Evolutionary conservation across 805 yeast species (phyloP), one percentile per base, ranked within the genome.

Genomic region (Ogataea naganishii): DNA sequence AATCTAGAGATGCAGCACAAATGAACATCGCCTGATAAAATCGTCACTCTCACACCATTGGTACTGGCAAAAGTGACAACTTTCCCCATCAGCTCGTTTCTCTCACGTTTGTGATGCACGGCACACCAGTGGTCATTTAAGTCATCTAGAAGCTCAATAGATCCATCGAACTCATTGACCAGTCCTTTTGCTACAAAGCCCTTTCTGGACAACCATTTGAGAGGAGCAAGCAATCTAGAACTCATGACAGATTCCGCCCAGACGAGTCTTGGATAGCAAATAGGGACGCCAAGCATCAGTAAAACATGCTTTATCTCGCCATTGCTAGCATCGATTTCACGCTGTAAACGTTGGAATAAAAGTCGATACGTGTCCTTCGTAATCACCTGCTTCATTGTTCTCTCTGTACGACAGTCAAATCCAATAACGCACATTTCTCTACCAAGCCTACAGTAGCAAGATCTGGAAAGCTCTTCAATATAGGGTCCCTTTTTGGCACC

Each of bases 61-160:
- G 56, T 43, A 19, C 80, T 67, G 3, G 89, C 85, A 44, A 86
- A 74, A 25, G 69, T 69, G 38, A 77, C 74, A 26, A 89, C 60
- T 37, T 62, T 61, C 23, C 62, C 65, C 38, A 88, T 58, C 23
- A 89, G 62, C 40, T 51, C 49, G 53, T 89, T 89, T 37, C 98
- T 70, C 57, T 89, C 98, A 28, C 56, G 55, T 52, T 89, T 92
- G 58, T 89, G 98, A 51, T 78, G 71, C 35, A 67, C 67, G 4
- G 95, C 79, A 53, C 96, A 86, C 98, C 98, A 89, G 58, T 89
- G 97, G 51, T 89, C 98, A 48, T 86, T 79, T 54, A 92, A 64
- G 52, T 89, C 97, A 49, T 92, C 97, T 41, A 92, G 66, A 11
- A 89, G 72, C 56, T 89, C 97, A 5, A 89, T 76, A 23, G 80